phyloP scores from a whole-genome alignment of 371 early-diverging fungal genomes.

The Mucor lusitanicus region DNA sequence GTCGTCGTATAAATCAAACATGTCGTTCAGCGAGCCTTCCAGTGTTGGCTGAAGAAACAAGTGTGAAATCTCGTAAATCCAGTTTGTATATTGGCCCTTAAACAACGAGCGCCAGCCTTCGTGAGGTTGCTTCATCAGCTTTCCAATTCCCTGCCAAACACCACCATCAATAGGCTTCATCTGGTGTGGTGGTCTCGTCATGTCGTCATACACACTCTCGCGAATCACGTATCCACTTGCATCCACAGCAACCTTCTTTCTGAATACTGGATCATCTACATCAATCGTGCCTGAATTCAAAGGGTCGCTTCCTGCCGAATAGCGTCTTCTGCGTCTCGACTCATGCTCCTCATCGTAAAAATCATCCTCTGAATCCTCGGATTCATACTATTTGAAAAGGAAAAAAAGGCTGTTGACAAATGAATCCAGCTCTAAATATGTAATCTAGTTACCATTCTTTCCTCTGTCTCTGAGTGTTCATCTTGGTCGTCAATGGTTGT shows the following conservation, averaged over 20 bases:
- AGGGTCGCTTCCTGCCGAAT: constrained; percentile 15
- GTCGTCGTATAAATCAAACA: constrained; percentile 78
- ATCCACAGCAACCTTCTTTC: constrained; percentile 42
- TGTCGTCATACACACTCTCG: constrained; percentile 59
- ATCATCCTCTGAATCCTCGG: constrained; percentile 40
- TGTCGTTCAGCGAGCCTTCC: constrained; percentile 75
- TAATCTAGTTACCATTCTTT: background rate
- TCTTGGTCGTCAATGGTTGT: background rate
- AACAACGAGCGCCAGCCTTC: constrained; percentile 69
- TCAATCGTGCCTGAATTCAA: constrained; percentile 31
- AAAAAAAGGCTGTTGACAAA: constrained; percentile 2
- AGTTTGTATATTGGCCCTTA: constrained; percentile 76
- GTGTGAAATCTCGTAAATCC: constrained; percentile 74
- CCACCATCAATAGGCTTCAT: constrained; percentile 62
- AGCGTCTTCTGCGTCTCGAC: constrained; percentile 17
- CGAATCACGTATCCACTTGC: constrained; percentile 65
- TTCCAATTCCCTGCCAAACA: constrained; percentile 58
- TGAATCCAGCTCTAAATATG: background rate
- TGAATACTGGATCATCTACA: constrained; percentile 43
- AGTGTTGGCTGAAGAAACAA: constrained; percentile 78
- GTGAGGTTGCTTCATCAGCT: constrained; percentile 57
- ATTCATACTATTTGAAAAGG: constrained; percentile 23
- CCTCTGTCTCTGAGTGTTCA: constrained; percentile 24
- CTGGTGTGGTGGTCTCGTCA: constrained; percentile 64
- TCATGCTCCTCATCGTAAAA: constrained; percentile 26